Evolutionary conservation across 2,329 filamentous ascomycete genomes (phyloP).

Genomic region (Fusarium udum): DNA sequence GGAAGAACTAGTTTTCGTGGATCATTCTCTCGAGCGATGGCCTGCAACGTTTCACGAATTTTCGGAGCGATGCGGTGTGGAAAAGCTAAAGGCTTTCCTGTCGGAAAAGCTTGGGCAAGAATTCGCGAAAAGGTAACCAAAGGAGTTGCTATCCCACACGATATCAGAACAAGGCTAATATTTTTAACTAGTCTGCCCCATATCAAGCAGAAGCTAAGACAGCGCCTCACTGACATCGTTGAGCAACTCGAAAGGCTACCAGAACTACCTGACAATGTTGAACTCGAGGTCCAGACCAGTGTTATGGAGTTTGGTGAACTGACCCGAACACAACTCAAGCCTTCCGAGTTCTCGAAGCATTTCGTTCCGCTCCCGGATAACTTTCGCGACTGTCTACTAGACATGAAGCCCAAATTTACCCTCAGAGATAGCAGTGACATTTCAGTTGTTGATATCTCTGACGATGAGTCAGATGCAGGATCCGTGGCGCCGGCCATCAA

Average conservation of each 20-base stretch:
- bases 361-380: slow-evolving; percentile 59
- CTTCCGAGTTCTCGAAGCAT: slow-evolving; percentile 54
- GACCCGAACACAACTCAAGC: slow-evolving; percentile 58
- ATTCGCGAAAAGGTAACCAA: slow-evolving; percentile 60
- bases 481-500: slow-evolving; percentile 34
- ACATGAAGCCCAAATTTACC: slow-evolving; percentile 58
- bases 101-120: slow-evolving; percentile 63
- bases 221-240: slow-evolving; percentile 62
- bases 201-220: slow-evolving; percentile 62
- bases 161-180: slow-evolving; percentile 12
- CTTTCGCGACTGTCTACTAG: slow-evolving; percentile 60
- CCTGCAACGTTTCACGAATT: slow-evolving; percentile 59
- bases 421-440: slow-evolving; percentile 52
- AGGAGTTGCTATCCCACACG: slow-evolving; percentile 12
- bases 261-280: slow-evolving; percentile 73
- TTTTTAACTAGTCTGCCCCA: slow-evolving; percentile 55
- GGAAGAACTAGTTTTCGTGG: slow-evolving; percentile 63
- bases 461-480: slow-evolving; percentile 52
- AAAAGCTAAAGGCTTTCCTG: slow-evolving; percentile 61
- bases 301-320: slow-evolving; percentile 66
- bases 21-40: slow-evolving; percentile 54
- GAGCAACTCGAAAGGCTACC: slow-evolving; percentile 67
- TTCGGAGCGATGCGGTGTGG: slow-evolving; percentile 61
- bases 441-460: slow-evolving; percentile 51
- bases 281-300: slow-evolving; percentile 70